Conservation (phyloP, 2,329 filamentous ascomycete genomes). For the Ceratocystis variospora region DNA sequence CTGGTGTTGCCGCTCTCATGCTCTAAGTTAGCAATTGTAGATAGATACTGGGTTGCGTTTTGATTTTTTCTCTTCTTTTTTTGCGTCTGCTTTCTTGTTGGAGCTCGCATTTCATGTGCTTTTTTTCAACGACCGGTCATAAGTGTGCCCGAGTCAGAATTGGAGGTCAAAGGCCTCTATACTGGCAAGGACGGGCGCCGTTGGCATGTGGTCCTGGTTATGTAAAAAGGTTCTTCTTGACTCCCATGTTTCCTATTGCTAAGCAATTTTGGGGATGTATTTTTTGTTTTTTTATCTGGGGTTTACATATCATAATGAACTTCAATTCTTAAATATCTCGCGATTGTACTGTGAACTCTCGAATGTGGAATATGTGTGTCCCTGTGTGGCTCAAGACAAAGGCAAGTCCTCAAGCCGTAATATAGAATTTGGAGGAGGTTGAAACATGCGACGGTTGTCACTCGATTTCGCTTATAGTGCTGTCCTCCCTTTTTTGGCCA, state of each 20-base stretch:
- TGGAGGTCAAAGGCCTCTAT: neutral
- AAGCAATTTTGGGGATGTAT: neutral
- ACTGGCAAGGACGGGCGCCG: neutral
- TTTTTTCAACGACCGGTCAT: neutral
- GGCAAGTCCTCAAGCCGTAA: too few relatives aligned
- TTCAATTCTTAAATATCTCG: neutral
- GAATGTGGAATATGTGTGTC: too few relatives aligned
- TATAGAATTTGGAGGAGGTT: too few relatives aligned
- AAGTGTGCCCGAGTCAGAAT: neutral
- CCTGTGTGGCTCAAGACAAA: too few relatives aligned
- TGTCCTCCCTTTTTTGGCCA: too few relatives aligned
- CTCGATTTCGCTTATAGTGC: too few relatives aligned
- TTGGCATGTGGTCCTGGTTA: neutral
- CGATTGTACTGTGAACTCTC: neutral
- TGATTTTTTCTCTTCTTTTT: neutral
- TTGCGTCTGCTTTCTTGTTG: neutral
- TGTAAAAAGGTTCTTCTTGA: neutral
- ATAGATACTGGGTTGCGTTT: slow-evolving; percentile 7
- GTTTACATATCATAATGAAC: slow-evolving; percentile 5
- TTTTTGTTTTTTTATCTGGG: neutral
- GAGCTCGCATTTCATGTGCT: neutral
- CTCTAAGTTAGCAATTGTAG: slow-evolving; percentile 14
- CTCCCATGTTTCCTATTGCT: neutral
- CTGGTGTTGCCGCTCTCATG: slow-evolving; percentile 13
- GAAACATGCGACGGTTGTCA: too few relatives aligned